Conservation (phyloP, 306 rosid species). For the Cotoneaster glaucophyllus region DNA sequence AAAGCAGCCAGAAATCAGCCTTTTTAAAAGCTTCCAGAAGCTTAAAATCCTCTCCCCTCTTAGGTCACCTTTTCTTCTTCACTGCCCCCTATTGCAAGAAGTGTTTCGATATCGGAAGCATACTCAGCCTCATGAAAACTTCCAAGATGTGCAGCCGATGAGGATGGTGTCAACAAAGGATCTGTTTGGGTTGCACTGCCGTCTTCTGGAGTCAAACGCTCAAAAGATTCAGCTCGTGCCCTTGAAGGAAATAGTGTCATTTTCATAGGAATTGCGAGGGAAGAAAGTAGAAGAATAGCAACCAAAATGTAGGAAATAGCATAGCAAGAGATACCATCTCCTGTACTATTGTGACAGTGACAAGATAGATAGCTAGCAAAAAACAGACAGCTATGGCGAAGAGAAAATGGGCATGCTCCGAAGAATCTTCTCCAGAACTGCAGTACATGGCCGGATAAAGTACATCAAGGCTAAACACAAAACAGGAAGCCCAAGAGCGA, state of each 20-base stretch:
- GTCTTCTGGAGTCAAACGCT: conserved; percentile 27
- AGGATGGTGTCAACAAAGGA: conserved; percentile 58
- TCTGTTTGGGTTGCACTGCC: conserved; percentile 27
- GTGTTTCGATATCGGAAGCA: conserved; percentile 57
- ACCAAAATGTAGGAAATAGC: conserved; percentile 43
- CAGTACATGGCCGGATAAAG: conserved; percentile 66
- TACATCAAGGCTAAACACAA: conserved; percentile 62
- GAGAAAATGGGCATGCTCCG: conserved; percentile 47
- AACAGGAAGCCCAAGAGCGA: conserved; percentile 52
- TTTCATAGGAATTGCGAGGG: conserved; percentile 69
- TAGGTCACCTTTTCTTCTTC: conserved; percentile 65
- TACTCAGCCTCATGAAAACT: conserved; percentile 50
- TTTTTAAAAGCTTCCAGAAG: conserved; percentile 58
- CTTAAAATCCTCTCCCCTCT: conserved; percentile 86
- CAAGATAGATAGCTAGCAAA: conserved; percentile 58
- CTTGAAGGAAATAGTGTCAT: conserved; percentile 65
- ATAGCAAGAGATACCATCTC: conserved; percentile 35
- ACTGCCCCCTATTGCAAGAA: conserved; percentile 86
- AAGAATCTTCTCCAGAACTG: conserved; percentile 79
- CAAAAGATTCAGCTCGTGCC: conserved; percentile 33
- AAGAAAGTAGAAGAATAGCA: conserved; percentile 57
- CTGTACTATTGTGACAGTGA: conserved; percentile 33
- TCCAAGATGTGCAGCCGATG: conserved; percentile 48
- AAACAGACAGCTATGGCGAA: too few relatives aligned
- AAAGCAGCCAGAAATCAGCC: conserved; percentile 93